Evolutionary conservation across 2,329 filamentous ascomycete species (phyloP), one percentile per base, ranked within the genome.

Genomic region (Calonectria pteridis): DNA sequence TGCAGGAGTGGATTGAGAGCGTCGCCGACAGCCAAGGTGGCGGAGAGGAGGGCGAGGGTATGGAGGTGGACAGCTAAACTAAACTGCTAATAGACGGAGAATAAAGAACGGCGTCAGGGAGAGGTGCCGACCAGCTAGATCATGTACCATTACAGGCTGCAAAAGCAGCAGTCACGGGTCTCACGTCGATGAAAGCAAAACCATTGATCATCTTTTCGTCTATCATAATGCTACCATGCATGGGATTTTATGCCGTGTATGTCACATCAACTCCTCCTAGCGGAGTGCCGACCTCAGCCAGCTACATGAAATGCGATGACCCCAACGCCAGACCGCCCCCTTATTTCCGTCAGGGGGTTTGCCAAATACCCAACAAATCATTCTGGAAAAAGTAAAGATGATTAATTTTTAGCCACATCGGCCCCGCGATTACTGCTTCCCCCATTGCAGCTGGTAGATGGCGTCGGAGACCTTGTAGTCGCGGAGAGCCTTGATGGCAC

Each of bases 1-100:
- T 98, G 75, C 92, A 93, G 84, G 92, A 92, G 77, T 96, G 96
- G 92, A 90, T 98, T 84, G 95, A 98, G 85, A 92, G 93, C 80
- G 88, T 93, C 26, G 91, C 90, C 73, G 90, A 91, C 69, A 81
- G 85, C 83, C 83, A 85, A 81, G 82, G 85, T 76, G 84, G 85
- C 77, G 84, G 84, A 64, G 84, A 84, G 37, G 87, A 83, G 28
- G 81, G 65, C 23, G 81, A 82, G 73, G 82, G 80, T 49, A 85
- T 83, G 83, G 83, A 84, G 46, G 82, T 83, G 58, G 84, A 85
- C 77, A 83, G 77, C 76, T 84, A 82, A 77, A 79, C 76, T 84
- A 82, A 77, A 79, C 58, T 26, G 65, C 69, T 67, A 31, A 73
- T 69, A 76, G 51, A 67, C 65, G 66, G 64, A 69, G 68, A 50